phyloP scores from a whole-genome alignment of 2,329 filamentous ascomycete species.

The Clarireedia homoeocarpa region DNA sequence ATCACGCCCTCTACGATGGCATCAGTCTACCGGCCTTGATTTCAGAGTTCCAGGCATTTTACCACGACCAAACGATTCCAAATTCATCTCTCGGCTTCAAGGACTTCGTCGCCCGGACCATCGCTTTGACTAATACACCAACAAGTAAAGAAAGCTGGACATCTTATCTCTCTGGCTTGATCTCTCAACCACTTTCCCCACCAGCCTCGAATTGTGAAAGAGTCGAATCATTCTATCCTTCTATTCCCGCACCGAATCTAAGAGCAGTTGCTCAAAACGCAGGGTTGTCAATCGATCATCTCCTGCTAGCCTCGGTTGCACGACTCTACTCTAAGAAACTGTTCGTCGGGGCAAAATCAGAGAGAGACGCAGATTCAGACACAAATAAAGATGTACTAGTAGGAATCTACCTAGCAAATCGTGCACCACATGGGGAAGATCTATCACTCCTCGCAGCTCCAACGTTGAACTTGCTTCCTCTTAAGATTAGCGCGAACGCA shows the following conservation, averaged over 20 bases:
- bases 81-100: conserved; percentile 13
- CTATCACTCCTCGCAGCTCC: conserved; percentile 50
- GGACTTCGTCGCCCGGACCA: conserved; percentile 34
- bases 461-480: conserved; percentile 71
- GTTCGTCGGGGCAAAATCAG: conserved; percentile 16
- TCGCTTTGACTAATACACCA: conserved; percentile 25
- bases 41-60: conserved; percentile 41
- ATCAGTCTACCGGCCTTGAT: conserved; percentile 65
- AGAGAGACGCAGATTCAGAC: conserved; percentile 13
- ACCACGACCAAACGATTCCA: conserved; percentile 19
- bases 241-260: conserved; percentile 37
- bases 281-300: conserved; percentile 61
- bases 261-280: conserved; percentile 36
- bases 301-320: conserved; percentile 68
- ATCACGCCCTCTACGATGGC: conserved; percentile 85
- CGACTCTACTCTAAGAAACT: conserved; percentile 17
- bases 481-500: conserved; percentile 43
- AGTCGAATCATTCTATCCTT: conserved; percentile 38
- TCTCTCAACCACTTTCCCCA: neutral
- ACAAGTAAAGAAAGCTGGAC: conserved; percentile 36
- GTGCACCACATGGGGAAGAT: conserved; percentile 44
- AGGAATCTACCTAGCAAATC: conserved; percentile 79
- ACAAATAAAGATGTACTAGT: conserved; percentile 46
- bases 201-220: conserved; percentile 4
- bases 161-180: conserved; percentile 28